These are phyloP conservation scores for Cladophialophora psammophila DNA, from an alignment of 2,329 filamentous ascomycete species.

Conservation along the genomic window DNA sequence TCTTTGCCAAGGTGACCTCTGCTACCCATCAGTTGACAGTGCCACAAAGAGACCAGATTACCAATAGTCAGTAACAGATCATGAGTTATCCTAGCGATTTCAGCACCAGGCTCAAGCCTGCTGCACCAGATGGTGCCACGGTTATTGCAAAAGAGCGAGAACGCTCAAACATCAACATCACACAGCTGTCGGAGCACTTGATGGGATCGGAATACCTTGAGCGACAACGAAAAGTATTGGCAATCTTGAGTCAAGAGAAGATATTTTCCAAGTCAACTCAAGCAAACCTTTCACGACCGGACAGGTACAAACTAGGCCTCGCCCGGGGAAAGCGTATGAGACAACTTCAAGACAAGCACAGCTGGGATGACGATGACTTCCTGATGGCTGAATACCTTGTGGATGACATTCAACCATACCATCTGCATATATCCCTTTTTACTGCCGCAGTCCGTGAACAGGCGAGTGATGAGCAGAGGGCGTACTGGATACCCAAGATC, in stretches of 20 bases:
- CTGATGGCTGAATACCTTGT: slow-evolving; percentile 60
- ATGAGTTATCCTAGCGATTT: slow-evolving; percentile 49
- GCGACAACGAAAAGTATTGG: slow-evolving; percentile 56
- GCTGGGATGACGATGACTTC: slow-evolving; percentile 57
- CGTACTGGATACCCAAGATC: slow-evolving; percentile 58
- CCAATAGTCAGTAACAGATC: neutral
- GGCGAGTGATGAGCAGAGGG: slow-evolving; percentile 54
- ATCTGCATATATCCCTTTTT: slow-evolving; percentile 61
- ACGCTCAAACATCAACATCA: slow-evolving; percentile 52
- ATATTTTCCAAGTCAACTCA: slow-evolving; percentile 59
- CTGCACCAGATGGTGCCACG: slow-evolving; percentile 51
- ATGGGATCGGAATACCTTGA: slow-evolving; percentile 54
- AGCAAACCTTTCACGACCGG: slow-evolving; percentile 58
- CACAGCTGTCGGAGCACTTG: slow-evolving; percentile 55
- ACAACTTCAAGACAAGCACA: slow-evolving; percentile 52
- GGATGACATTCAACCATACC: slow-evolving; percentile 61
- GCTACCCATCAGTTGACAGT: neutral
- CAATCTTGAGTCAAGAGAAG: slow-evolving; percentile 53
- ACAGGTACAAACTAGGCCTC: slow-evolving; percentile 59
- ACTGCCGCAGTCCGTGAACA: slow-evolving; percentile 59
- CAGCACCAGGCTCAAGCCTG: slow-evolving; percentile 56
- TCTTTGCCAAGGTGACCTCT: neutral
- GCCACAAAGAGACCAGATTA: neutral
- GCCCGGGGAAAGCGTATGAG: slow-evolving; percentile 59
- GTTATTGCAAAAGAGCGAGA: slow-evolving; percentile 55